Base-by-base conservation (phyloP, 352 stramenopile species). In the Phytophthora hybrid region DNA sequence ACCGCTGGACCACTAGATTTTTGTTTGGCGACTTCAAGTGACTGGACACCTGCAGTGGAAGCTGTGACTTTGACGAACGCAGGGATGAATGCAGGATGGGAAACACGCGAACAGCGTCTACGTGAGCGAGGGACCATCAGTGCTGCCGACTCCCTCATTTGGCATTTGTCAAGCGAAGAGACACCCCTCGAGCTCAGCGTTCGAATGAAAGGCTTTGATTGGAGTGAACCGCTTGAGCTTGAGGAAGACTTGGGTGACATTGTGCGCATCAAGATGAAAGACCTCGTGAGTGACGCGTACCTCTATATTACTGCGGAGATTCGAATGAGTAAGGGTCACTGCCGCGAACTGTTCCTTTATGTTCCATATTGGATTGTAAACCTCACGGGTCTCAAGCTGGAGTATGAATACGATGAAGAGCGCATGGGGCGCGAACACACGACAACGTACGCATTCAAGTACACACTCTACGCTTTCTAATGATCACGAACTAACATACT, bases 301-400 rank as follows among this genome's bases (percentile, higher is more conserved):
- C 71, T 96, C 60, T 93, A 89, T 69, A 77, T 96, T 44, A 92
- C 84, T 16, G 86, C 77, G 14, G 89, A 96, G 53, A 83, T 81
- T 51, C 74, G 86, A 41, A 77, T 79, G 47, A 81, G 78, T 6
- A 86, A 79, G 70, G 85, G 86, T 6, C 73, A 79, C 8, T 93
- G 85, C 29, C 82, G 80, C 10, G 89, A 96, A 58, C 70, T 97
- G 46, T 88, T 92, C 16, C 67, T 97, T n/a, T 96, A 90, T 61
- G 88, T 95, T 11, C 90, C 90, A 14, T 97, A 96, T 72, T 97
- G 90, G 90, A 93, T 97, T 57, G 87, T 97, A 26, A 97, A 97
- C 61, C 72, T 95, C 56, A 96, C 89, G 13, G 88, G 88, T 0
- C 69, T 97, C 9, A 89, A 93, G 71, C 77, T 97, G 13, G 90